Evolutionary conservation across 129 eudicot species (phyloP).

Genomic region (Helianthus tuberosus): DNA sequence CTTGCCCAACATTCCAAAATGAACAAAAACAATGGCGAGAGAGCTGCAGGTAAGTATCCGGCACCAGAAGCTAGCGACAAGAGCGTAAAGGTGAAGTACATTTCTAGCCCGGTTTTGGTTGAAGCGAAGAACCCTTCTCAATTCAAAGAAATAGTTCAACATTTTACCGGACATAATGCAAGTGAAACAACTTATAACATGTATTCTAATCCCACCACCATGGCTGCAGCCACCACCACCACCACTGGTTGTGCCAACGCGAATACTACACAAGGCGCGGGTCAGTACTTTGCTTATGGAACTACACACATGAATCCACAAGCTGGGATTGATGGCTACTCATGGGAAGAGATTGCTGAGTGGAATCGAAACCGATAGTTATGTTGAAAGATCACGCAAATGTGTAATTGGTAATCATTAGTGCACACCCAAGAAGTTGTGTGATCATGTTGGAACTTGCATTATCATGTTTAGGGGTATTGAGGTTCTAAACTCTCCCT

Average conservation of each 20-base stretch:
- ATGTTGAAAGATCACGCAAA: background rate
- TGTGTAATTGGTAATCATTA: background rate
- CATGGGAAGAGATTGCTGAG: conserved; percentile 24
- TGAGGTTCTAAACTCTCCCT: conserved; percentile 1
- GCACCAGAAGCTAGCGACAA: conserved; percentile 17
- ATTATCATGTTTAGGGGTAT: background rate
- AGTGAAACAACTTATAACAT: background rate
- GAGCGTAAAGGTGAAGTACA: conserved; percentile 51
- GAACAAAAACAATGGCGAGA: conserved; percentile 9
- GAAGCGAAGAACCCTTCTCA: conserved; percentile 52
- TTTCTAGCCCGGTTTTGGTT: conserved; percentile 53
- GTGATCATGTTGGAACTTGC: background rate
- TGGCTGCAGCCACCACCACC: conserved; percentile 2
- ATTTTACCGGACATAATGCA: conserved; percentile 45
- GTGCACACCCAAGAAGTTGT: background rate
- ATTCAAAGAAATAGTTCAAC: conserved; percentile 51
- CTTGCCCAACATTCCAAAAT: conserved; percentile 10
- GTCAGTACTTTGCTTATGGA: background rate
- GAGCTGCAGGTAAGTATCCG: conserved; percentile 24
- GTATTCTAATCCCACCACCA: conserved; percentile 7
- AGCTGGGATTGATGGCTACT: conserved; percentile 24
- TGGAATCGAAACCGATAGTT: conserved; percentile 27
- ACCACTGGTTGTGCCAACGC: conserved; percentile 2
- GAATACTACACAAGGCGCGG: background rate
- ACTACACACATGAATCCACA: conserved; percentile 3